Base-by-base conservation (phyloP, 192 early-diverging fungal genomes). In the Paraglomus brasilianum region DNA sequence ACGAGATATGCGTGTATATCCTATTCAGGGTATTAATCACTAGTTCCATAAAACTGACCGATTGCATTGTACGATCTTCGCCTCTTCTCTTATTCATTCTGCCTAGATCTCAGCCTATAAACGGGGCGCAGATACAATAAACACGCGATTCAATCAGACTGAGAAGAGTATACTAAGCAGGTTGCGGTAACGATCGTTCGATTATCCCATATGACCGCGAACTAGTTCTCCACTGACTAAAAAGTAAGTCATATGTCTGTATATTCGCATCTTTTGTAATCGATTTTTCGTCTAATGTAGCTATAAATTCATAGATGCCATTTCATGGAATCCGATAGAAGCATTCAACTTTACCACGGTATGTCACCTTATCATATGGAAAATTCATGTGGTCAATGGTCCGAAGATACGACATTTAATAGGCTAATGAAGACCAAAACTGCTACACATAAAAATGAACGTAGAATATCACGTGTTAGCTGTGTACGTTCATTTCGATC, bases 241-340 rank as follows among this genome's bases (percentile, higher is more conserved):
- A 76, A 85, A 49, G 79, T 89, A 57, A 70, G 74, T 75, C 3
- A 2, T 30, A 47, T 17, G n/a, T 50, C 22, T 17, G 5, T 21
- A 42, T 14, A 10, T 49, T 22, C 64, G 30, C 5, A 52, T 55
- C 30, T 45, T 63, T 14, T 46, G 5, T 11, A 19, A 46, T 40
- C n/a, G 14, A 21, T 5, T 71, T 15, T 57, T 13, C 0, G 17
- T 15, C 14, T 50, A 14, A 63, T 72, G 3, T 69, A 11, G 48
- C 21, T 77, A 13, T 7, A 61, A 24, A n/a, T 60, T 8, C 15
- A 15, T 71, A 88, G 66, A 83, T 76, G 93, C 97, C 9, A 93
- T 99, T 56, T 80, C 92, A 15, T 99, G 97, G 97, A 99, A 99
- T 76, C 97, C 97, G 5, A 97, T 98, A 93, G 95, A 98, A 75